phyloP scores from a whole-genome alignment of 2,329 filamentous ascomycete species.

The Aureobasidium mangrovei region DNA sequence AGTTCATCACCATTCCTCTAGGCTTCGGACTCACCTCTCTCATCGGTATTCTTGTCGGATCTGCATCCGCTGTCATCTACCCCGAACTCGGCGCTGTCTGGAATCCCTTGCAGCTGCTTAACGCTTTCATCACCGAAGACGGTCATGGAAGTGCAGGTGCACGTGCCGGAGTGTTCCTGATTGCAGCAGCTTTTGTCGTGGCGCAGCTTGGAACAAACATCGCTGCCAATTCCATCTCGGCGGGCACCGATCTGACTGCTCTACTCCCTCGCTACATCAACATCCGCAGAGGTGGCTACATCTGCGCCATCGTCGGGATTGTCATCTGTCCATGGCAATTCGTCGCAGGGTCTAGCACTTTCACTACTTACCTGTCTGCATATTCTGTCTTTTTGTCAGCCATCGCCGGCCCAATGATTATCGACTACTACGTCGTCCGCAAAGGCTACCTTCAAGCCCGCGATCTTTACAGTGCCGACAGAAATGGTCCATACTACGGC shows the following conservation, averaged over 20 bases:
- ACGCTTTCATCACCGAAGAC: conserved; percentile 32
- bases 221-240: conserved; percentile 56
- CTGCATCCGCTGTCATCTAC: conserved; percentile 15
- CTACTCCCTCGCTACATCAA: conserved; percentile 47
- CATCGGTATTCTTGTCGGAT: conserved; percentile 36
- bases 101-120: conserved; percentile 35
- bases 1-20: conserved; percentile 42
- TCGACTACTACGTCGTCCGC: conserved; percentile 81
- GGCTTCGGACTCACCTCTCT: conserved; percentile 16
- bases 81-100: conserved; percentile 54
- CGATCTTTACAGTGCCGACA: conserved; percentile 67
- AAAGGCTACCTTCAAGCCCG: conserved; percentile 71
- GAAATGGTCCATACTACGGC: conserved; percentile 63
- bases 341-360: conserved; percentile 65
- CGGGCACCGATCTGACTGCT: conserved; percentile 46
- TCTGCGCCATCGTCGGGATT: conserved; percentile 70
- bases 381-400: conserved; percentile 92
- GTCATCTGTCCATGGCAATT: conserved; percentile 84
- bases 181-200: conserved; percentile 38
- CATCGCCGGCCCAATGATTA: conserved; percentile 83
- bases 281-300: conserved; percentile 78
- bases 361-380: conserved; percentile 83
- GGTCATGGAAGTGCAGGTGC: conserved; percentile 34
- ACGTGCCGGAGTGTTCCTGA: conserved; percentile 42
- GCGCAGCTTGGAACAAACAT: conserved; percentile 58